Percentiles rank a stretch among this genome's conserved stretches.
phyloP scores from a whole-genome alignment of 1,284 basidiomycete species.

The Austropuccinia psidii region DNA sequence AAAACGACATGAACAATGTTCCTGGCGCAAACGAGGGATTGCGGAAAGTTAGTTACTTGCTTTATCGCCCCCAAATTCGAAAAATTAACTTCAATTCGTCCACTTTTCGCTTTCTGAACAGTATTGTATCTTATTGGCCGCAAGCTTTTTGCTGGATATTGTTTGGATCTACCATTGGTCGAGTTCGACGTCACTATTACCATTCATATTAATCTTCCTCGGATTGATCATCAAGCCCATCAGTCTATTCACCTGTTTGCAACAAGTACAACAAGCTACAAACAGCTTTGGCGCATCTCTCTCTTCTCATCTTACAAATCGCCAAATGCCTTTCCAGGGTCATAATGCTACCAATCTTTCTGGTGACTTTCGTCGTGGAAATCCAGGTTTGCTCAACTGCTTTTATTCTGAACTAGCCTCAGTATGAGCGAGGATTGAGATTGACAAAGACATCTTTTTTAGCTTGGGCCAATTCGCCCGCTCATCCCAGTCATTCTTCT shows the following conservation, averaged over 20 bases:
- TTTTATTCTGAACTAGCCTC: background rate
- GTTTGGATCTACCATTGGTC: conserved; percentile 30
- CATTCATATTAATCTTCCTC: conserved; percentile 19
- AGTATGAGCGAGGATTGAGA: background rate
- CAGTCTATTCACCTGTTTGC: conserved; percentile 11
- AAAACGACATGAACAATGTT: conserved; percentile 10
- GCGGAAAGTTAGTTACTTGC: conserved; percentile 9
- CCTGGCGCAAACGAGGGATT: conserved; percentile 11
- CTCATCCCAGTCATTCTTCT: background rate
- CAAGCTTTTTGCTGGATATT: background rate
- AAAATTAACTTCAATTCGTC: background rate
- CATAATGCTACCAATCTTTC: background rate
- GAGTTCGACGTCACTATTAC: background rate
- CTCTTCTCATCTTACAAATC: background rate
- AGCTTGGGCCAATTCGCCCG: conserved; percentile 4
- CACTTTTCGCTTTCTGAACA: too few relatives aligned
- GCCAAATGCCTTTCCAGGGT: background rate
- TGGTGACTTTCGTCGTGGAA: background rate
- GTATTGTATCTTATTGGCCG: conserved; percentile 15
- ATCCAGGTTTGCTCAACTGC: background rate
- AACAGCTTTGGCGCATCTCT: background rate
- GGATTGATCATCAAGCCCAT: conserved; percentile 28
- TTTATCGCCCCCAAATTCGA: background rate
- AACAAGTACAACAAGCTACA: background rate
- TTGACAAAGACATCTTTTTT: background rate